These are phyloP conservation scores for Przewalskia tangutica DNA, from an alignment of 257 asterid genomes.

Conservation along the genomic window DNA sequence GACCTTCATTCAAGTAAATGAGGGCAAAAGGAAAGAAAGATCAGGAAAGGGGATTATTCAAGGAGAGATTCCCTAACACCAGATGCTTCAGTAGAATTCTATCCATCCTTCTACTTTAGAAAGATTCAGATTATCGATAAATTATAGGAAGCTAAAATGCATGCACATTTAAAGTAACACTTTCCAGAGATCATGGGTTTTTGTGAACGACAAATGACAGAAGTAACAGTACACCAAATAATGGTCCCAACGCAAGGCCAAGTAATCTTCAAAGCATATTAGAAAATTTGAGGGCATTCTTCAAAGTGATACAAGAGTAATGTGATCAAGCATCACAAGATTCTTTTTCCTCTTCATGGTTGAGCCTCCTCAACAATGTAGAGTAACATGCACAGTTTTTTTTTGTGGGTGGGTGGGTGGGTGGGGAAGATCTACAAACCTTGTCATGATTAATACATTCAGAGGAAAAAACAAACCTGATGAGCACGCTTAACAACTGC, in stretches of 20 bases:
- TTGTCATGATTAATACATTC: neutral
- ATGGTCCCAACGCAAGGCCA: neutral
- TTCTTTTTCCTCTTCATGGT: neutral
- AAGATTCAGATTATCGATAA: neutral
- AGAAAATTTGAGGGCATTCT: neutral
- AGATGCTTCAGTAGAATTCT: no score
- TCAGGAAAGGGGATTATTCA: neutral
- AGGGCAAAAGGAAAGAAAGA: neutral
- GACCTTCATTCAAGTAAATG: neutral
- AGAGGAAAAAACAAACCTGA: constrained; percentile 35
- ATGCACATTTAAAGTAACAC: neutral
- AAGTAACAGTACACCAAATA: neutral
- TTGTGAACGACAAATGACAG: neutral
- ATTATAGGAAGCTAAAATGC: neutral
- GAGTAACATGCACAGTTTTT: neutral
- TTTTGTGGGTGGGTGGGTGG: neutral
- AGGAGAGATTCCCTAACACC: neutral
- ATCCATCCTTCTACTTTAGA: no score
- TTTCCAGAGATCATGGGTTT: neutral
- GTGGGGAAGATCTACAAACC: neutral
- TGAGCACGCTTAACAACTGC: constrained; percentile 85
- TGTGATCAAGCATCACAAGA: neutral
- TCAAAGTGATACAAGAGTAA: neutral
- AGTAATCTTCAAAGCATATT: neutral
- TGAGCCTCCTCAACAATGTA: neutral